A percentile compares a stretch with the other conserved stretches of the same genome.
These are phyloP conservation scores for Wickerhamomyces ciferrii DNA, from an alignment of 805 yeast genomes.

Conservation along the genomic window DNA sequence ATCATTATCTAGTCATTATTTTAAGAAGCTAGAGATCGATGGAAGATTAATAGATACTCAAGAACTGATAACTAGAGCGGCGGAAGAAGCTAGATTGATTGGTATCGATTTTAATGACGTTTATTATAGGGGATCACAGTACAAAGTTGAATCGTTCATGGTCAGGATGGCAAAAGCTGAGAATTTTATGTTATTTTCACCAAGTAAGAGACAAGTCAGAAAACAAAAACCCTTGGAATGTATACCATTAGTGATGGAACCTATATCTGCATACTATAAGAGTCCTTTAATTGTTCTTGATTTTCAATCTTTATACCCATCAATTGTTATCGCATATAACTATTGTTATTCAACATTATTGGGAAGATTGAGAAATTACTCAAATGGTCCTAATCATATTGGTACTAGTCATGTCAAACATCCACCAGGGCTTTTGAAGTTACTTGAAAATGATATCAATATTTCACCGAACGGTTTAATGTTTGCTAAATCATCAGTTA, in stretches of 20 bases:
- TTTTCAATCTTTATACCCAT: constrained; percentile 92
- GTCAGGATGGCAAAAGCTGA: constrained; percentile 72
- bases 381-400: constrained; percentile 37
- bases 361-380: constrained; percentile 54
- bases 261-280: constrained; percentile 76
- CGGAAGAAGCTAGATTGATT: constrained; percentile 78
- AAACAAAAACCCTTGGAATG: constrained; percentile 82
- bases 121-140: constrained; percentile 89
- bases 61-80: constrained; percentile 64
- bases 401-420: constrained; percentile 46
- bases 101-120: constrained; percentile 91
- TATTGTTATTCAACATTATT: constrained; percentile 74
- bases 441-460: constrained; percentile 48
- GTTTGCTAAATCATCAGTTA: constrained; percentile 58
- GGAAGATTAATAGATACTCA: constrained; percentile 38
- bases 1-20: constrained; percentile 40
- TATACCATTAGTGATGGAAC: constrained; percentile 91
- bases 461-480: constrained; percentile 86
- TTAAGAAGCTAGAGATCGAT: constrained; percentile 37
- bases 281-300: constrained; percentile 89
- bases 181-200: constrained; percentile 67
- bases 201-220: constrained; percentile 75
- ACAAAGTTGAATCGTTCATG: constrained; percentile 83
- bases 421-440: constrained; percentile 50
- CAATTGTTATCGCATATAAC: constrained; percentile 86